Conservation (phyloP, 495 filamentous ascomycete genomes). For the Hypoxylon subgilvum region DNA sequence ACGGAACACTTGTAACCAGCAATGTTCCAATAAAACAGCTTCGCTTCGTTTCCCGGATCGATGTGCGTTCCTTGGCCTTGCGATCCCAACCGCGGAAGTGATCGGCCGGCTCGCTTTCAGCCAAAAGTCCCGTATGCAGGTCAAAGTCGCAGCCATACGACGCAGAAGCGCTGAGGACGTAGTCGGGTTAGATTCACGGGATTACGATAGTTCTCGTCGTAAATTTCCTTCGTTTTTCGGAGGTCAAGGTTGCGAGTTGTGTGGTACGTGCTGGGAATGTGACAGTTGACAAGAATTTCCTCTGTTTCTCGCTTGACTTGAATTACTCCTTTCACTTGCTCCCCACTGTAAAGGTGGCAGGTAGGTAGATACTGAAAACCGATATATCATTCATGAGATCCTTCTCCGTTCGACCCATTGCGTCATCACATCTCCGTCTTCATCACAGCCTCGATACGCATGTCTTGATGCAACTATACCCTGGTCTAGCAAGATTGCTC, state of each 20-base stretch:
- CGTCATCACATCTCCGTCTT: slow-evolving; percentile 11
- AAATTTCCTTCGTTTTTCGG: slow-evolving; percentile 11
- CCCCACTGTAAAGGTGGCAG: too few species aligned
- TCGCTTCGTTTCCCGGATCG: neutral
- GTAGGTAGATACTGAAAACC: neutral
- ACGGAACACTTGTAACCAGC: too few species aligned
- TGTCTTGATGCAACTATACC: neutral
- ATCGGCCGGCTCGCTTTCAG: slow-evolving; percentile 28
- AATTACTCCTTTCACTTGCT: slow-evolving; percentile 14
- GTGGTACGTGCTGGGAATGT: neutral
- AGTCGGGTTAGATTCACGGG: neutral
- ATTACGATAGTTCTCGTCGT: slow-evolving; percentile 2
- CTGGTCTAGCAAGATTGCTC: slow-evolving; percentile 12
- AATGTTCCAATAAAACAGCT: neutral
- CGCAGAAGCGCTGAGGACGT: neutral
- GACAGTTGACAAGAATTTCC: too few species aligned
- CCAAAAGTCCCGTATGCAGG: slow-evolving; percentile 11
- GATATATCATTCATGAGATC: neutral
- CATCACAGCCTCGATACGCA: slow-evolving; percentile 12
- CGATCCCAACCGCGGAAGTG: slow-evolving; percentile 29
- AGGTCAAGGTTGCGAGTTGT: slow-evolving; percentile 17
- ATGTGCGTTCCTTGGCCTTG: slow-evolving; percentile 2
- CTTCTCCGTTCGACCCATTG: neutral
- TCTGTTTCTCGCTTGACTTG: neutral
- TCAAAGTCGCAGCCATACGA: slow-evolving; percentile 19